Evolutionary conservation across 345 rosid genomes (phyloP).

Genomic region (Eucalyptus regnans): DNA sequence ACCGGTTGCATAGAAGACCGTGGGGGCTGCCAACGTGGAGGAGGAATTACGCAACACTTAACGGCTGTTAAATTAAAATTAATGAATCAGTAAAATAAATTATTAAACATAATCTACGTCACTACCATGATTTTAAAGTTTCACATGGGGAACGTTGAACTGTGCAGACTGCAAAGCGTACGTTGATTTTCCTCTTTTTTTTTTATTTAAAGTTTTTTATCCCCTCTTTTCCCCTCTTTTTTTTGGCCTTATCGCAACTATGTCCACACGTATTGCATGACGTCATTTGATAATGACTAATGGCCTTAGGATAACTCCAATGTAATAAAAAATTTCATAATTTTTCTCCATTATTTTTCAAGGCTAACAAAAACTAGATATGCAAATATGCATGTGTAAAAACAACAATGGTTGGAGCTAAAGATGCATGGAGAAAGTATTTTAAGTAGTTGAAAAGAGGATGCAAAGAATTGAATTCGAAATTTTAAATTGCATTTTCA

Average conservation of each 20-base stretch:
- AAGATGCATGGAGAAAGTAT: background rate
- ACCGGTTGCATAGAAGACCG: background rate
- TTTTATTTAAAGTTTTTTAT: background rate
- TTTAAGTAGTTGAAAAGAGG: background rate
- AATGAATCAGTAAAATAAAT: background rate
- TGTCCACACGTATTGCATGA: background rate
- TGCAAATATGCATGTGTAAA: background rate
- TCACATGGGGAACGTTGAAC: background rate
- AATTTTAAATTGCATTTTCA: background rate
- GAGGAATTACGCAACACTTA: background rate
- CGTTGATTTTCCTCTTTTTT: background rate
- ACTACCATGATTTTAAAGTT: background rate
- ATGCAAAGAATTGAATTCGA: accelerated
- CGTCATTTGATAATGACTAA: background rate
- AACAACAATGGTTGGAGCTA: background rate
- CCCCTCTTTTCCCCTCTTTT: background rate
- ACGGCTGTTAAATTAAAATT: background rate
- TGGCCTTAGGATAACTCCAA: background rate
- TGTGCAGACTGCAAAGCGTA: background rate
- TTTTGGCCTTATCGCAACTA: background rate
- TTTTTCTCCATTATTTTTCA: background rate
- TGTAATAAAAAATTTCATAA: background rate
- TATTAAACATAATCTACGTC: background rate
- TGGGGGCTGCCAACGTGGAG: background rate
- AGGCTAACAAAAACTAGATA: background rate